These are phyloP conservation scores for Coniochaeta sp. DNA, from an alignment of 2,329 filamentous ascomycete genomes.

Conservation along the genomic window DNA sequence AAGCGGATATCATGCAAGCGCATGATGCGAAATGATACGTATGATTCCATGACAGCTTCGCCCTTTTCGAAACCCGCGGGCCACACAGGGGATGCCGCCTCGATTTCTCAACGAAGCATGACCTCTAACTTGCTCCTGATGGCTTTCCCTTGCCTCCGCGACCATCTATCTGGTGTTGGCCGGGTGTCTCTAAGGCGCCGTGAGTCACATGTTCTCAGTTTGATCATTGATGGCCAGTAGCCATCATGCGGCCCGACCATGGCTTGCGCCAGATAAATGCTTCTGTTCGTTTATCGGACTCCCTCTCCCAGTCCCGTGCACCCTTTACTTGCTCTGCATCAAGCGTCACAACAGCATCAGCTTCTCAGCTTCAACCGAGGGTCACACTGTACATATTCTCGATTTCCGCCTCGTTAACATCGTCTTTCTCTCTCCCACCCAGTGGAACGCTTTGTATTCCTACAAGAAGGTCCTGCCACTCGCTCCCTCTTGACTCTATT, in stretches of 20 bases:
- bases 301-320: neutral
- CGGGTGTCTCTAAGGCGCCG: neutral
- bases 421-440: neutral
- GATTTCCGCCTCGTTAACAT: neutral
- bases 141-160: neutral
- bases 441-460: neutral
- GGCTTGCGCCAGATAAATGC: neutral
- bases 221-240: neutral
- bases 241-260: neutral
- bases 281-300: neutral
- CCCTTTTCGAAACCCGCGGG: too few relatives aligned
- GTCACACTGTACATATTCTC: neutral
- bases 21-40: neutral
- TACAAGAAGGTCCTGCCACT: neutral
- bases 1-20: too few relatives aligned
- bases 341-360: neutral
- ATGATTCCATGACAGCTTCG: neutral
- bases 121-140: neutral
- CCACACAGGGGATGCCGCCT: too few relatives aligned
- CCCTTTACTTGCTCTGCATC: neutral
- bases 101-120: too few relatives aligned
- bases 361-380: neutral
- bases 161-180: neutral
- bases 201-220: neutral
- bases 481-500: neutral